Evolutionary conservation across 1,284 basidiomycete genomes (phyloP).

Genomic region (Volvariella surrecta): DNA sequence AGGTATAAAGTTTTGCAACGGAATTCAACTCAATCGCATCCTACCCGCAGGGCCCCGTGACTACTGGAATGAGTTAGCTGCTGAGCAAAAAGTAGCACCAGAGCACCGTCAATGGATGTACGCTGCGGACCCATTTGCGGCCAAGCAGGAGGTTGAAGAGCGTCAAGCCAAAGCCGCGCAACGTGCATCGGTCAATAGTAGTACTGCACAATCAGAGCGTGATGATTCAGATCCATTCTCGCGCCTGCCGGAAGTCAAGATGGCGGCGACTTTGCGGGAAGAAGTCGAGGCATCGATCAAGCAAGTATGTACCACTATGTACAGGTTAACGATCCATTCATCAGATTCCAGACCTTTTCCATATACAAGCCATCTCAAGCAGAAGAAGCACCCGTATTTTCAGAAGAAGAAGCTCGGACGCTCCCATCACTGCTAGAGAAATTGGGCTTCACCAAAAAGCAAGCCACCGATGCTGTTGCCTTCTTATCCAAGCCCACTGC

Average conservation of each 20-base stretch:
- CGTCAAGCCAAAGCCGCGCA: slow-evolving; percentile 50
- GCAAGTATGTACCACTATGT: slow-evolving; percentile 35
- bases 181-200: slow-evolving; percentile 27
- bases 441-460: slow-evolving; percentile 50
- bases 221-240: slow-evolving; percentile 43
- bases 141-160: slow-evolving; percentile 56
- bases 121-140: slow-evolving; percentile 76
- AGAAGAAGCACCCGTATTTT: slow-evolving; percentile 33
- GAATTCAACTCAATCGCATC: slow-evolving; percentile 66
- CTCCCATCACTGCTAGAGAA: slow-evolving; percentile 37
- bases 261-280: slow-evolving; percentile 73
- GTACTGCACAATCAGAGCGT: slow-evolving; percentile 9
- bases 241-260: slow-evolving; percentile 76
- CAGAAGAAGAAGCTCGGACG: slow-evolving; percentile 32
- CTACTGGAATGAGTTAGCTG: slow-evolving; percentile 75
- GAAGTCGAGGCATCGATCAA: slow-evolving; percentile 80
- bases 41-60: slow-evolving; percentile 78
- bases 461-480: slow-evolving; percentile 38
- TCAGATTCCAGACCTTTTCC: slow-evolving; percentile 33
- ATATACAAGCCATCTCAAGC: slow-evolving; percentile 46
- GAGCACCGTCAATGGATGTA: slow-evolving; percentile 82
- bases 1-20: slow-evolving; percentile 63
- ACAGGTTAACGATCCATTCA: slow-evolving; percentile 6
- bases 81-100: slow-evolving; percentile 59
- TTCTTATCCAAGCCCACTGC: slow-evolving; percentile 46